Conservation (phyloP, 352 stramenopile genomes). For the Pilasporangium apinafurcum region DNA sequence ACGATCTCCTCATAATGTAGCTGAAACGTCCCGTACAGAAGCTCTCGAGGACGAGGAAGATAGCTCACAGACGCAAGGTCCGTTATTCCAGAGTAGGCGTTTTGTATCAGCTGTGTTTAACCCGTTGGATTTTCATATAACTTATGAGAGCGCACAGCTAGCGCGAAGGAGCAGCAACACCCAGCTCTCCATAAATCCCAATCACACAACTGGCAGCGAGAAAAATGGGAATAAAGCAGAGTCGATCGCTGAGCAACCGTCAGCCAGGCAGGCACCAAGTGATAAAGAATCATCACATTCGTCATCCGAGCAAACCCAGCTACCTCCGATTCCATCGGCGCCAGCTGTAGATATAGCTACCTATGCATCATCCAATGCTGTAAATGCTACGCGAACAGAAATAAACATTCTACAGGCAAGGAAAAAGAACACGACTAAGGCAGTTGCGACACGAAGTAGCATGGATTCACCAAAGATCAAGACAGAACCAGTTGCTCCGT, state of each 20-base stretch:
- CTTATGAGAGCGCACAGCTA: too few relatives aligned
- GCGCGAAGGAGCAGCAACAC: too few relatives aligned
- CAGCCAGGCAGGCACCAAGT: background rate
- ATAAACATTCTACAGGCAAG: conserved; percentile 11
- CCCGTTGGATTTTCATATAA: too few relatives aligned
- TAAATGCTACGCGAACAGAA: background rate
- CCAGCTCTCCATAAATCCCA: too few relatives aligned
- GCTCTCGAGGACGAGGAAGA: too few relatives aligned
- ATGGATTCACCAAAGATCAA: conserved; percentile 7
- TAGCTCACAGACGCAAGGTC: too few relatives aligned
- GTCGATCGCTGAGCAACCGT: background rate
- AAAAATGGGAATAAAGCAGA: background rate
- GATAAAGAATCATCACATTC: background rate
- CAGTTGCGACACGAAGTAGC: background rate
- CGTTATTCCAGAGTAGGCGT: too few relatives aligned
- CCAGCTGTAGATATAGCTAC: background rate
- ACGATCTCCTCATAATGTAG: too few relatives aligned
- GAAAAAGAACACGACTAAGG: conserved; percentile 13
- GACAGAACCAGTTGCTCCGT: background rate
- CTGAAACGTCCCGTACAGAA: too few relatives aligned
- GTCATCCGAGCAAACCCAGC: too few relatives aligned
- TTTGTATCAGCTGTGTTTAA: too few relatives aligned
- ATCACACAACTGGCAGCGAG: too few relatives aligned
- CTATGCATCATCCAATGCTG: background rate
- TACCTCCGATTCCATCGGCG: background rate